These are phyloP conservation scores for Phytophthora sp. DNA, from an alignment of 352 stramenopile species.

Conservation along the genomic window DNA sequence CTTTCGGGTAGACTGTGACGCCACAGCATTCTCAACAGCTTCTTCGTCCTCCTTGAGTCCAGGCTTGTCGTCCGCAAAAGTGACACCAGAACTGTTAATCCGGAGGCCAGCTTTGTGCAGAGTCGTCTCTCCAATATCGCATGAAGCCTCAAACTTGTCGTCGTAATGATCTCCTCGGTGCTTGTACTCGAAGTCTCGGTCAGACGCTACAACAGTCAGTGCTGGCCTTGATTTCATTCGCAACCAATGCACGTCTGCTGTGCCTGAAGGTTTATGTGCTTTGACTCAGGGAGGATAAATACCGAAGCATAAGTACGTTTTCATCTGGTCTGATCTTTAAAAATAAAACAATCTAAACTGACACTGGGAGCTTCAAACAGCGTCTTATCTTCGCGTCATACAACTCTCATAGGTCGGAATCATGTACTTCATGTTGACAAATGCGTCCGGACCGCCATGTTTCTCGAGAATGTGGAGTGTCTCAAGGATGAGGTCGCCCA, in stretches of 20 bases:
- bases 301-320: conserved; percentile 23
- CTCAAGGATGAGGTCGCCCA: conserved; percentile 90
- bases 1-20: conserved; percentile 19
- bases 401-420: conserved; percentile 96
- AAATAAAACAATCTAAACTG: conserved; percentile 18
- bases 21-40: conserved; percentile 9
- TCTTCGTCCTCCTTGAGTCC: conserved; percentile 30
- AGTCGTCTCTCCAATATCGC: conserved; percentile 78
- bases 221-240: conserved; percentile 30
- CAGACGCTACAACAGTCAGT: conserved; percentile 26
- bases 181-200: conserved; percentile 28
- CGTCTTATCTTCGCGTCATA: conserved; percentile 27
- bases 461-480: conserved; percentile 91
- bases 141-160: conserved; percentile 68
- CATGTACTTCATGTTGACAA: conserved; percentile 98
- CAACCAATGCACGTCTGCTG: too few species aligned
- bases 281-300: neutral
- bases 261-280: conserved; percentile 5
- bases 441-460: conserved; percentile 85
- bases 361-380: neutral
- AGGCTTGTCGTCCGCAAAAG: conserved; percentile 40
- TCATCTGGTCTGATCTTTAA: conserved; percentile 20
- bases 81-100: conserved; percentile 73
- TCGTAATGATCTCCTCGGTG: conserved; percentile 30
- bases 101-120: conserved; percentile 66